Evolutionary conservation across 2,329 filamentous ascomycete genomes (phyloP).

Genomic region (Ceratocystis lukuohia): DNA sequence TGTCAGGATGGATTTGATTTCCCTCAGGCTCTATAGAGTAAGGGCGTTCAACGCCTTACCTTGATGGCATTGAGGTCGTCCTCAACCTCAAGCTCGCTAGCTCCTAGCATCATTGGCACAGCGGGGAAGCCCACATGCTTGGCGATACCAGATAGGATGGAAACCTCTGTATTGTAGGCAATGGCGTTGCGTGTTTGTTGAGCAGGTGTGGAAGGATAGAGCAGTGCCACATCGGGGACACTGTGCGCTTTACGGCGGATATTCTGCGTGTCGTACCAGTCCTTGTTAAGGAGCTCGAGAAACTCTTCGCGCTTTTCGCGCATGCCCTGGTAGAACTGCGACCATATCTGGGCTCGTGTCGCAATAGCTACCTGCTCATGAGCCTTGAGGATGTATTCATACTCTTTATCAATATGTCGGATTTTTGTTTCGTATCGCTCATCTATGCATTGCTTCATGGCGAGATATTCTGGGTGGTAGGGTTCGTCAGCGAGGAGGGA

Average conservation of each 20-base stretch:
- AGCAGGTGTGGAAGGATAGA: constrained; percentile 62
- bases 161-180: constrained; percentile 91
- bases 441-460: constrained; percentile 78
- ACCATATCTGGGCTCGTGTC: constrained; percentile 71
- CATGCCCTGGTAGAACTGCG: constrained; percentile 78
- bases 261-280: constrained; percentile 86
- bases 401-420: constrained; percentile 58
- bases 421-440: constrained; percentile 70
- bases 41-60: constrained; percentile 33
- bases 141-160: constrained; percentile 74
- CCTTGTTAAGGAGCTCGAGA: constrained; percentile 67
- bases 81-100: constrained; percentile 60
- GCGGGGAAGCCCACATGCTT: constrained; percentile 95
- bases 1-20: constrained; percentile 14
- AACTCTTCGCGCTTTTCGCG: constrained; percentile 70
- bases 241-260: constrained; percentile 72
- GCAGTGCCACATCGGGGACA: constrained; percentile 67
- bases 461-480: constrained; percentile 84
- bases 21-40: constrained; percentile 2
- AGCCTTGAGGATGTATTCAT: constrained; percentile 59
- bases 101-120: constrained; percentile 68
- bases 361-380: constrained; percentile 64
- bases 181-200: constrained; percentile 74
- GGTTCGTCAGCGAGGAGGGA: constrained; percentile 46
- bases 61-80: constrained; percentile 83